A percentile compares a stretch with the other conserved stretches of the same genome.
Evolutionary conservation across 2,329 filamentous ascomycete species (phyloP).

Genomic region (Penicillium decumbens): DNA sequence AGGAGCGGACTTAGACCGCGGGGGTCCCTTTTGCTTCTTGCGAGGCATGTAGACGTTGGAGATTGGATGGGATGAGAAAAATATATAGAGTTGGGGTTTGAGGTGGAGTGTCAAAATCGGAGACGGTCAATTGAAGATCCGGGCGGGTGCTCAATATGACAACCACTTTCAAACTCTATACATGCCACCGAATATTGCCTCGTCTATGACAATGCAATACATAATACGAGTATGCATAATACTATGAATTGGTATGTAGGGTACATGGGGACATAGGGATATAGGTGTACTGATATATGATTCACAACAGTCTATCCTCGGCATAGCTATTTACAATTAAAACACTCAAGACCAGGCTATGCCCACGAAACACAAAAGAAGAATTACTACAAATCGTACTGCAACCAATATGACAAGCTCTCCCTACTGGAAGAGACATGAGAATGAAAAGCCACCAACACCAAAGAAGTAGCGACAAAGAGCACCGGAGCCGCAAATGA

Average conservation of each 20-base stretch:
- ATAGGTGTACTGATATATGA: no score
- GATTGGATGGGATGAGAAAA: slow-evolving; percentile 8
- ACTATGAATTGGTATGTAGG: no score
- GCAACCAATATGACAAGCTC: slow-evolving; percentile 9
- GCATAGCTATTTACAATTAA: slow-evolving; percentile 26
- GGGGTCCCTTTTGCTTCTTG: slow-evolving; percentile 19
- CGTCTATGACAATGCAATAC: no score
- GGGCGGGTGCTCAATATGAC: neutral
- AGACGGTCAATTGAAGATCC: slow-evolving; percentile 22
- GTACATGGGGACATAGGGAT: no score
- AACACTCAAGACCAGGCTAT: slow-evolving; percentile 18
- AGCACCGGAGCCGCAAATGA: slow-evolving; percentile 22
- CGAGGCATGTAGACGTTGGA: slow-evolving; percentile 16
- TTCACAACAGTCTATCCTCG: slow-evolving; percentile 19
- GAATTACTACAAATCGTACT: slow-evolving; percentile 21
- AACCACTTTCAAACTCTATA: neutral
- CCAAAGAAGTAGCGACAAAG: slow-evolving; percentile 18
- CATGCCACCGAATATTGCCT: neutral
- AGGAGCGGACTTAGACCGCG: slow-evolving; percentile 7
- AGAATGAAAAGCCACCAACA: slow-evolving; percentile 25
- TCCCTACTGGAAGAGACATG: slow-evolving; percentile 10
- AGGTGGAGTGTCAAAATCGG: neutral
- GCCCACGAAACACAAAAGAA: slow-evolving; percentile 10
- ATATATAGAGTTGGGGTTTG: neutral
- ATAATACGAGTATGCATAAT: no score